Evolutionary conservation across 208 protist species (phyloP).

Genomic region (Leishmania braziliensis): DNA sequence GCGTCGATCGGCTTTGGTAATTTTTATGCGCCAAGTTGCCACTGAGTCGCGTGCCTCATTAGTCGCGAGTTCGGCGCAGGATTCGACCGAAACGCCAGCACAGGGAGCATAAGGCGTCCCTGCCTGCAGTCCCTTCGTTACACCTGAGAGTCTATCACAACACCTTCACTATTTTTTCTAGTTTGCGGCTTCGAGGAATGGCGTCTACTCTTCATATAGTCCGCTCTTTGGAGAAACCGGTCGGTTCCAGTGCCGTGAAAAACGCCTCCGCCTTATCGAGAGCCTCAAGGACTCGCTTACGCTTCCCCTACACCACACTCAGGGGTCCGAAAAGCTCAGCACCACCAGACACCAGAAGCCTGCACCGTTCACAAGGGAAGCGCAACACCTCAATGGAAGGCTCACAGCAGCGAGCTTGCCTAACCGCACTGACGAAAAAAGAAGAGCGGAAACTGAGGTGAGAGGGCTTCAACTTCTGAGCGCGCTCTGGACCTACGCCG

Average conservation of each 20-base stretch:
- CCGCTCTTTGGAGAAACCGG: neutral
- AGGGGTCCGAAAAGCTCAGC: neutral
- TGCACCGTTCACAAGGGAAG: neutral
- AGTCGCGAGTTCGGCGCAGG: neutral
- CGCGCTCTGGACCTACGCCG: neutral
- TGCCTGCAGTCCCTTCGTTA: neutral
- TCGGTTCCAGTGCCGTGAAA: neutral
- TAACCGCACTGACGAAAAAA: neutral
- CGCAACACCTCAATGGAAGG: neutral
- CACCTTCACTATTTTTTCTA: neutral
- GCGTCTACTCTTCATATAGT: neutral
- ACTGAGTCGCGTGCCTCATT: neutral
- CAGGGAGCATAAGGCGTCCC: neutral
- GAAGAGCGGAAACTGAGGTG: neutral
- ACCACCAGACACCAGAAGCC: neutral
- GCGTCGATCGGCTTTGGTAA: neutral
- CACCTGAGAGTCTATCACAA: neutral
- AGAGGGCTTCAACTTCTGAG: neutral
- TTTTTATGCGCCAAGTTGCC: neutral
- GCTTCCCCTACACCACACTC: neutral
- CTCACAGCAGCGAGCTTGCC: neutral
- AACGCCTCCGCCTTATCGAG: neutral
- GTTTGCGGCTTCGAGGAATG: neutral
- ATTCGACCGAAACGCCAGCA: neutral
- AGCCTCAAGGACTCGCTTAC: neutral